Percentiles rank a stretch among this genome's conserved stretches.
Conservation (phyloP, 345 rosid genomes). For the Lepidium didymum region DNA sequence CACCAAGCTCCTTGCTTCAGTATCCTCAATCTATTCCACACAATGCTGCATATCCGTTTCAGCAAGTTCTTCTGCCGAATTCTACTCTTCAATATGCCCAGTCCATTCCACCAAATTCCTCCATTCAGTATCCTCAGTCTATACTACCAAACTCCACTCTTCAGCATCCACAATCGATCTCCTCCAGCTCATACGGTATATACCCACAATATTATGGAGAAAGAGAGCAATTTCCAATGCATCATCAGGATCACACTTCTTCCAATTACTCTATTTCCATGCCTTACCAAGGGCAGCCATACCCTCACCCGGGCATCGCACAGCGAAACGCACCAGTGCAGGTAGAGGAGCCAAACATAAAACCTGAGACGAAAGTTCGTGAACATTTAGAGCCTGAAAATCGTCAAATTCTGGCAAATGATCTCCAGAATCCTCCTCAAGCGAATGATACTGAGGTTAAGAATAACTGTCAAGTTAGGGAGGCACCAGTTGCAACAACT, state of each 20-base stretch:
- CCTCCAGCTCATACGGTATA: slow-evolving; percentile 41
- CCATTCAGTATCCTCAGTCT: slow-evolving; percentile 28
- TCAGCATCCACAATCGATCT: slow-evolving; percentile 41
- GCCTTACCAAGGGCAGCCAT: slow-evolving; percentile 34
- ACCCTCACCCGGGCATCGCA: slow-evolving; percentile 36
- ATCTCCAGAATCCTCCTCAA: slow-evolving; percentile 28
- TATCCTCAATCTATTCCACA: slow-evolving; percentile 40
- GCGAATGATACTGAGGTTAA: slow-evolving; percentile 30
- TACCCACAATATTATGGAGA: slow-evolving; percentile 46
- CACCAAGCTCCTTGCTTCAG: slow-evolving; percentile 38
- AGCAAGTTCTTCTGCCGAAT: slow-evolving; percentile 22
- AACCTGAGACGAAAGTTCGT: slow-evolving; percentile 33
- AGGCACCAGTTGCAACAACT: slow-evolving; percentile 27
- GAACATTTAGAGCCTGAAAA: slow-evolving; percentile 33
- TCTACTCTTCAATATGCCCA: slow-evolving; percentile 22
- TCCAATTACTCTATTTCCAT: slow-evolving; percentile 31
- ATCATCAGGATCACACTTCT: slow-evolving; percentile 33
- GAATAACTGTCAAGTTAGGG: slow-evolving; percentile 31
- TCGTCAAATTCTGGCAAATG: slow-evolving; percentile 21
- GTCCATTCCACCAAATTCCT: slow-evolving; percentile 16
- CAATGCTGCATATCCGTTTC: slow-evolving; percentile 30
- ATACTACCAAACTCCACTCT: slow-evolving; percentile 6
- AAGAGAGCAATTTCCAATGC: slow-evolving; percentile 35
- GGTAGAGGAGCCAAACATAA: slow-evolving; percentile 29
- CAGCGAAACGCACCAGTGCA: slow-evolving; percentile 35